Evolutionary conservation across 805 yeast genomes (phyloP), one percentile per base, ranked within the genome.

Genomic region (Zygosaccharomyces rouxii): DNA sequence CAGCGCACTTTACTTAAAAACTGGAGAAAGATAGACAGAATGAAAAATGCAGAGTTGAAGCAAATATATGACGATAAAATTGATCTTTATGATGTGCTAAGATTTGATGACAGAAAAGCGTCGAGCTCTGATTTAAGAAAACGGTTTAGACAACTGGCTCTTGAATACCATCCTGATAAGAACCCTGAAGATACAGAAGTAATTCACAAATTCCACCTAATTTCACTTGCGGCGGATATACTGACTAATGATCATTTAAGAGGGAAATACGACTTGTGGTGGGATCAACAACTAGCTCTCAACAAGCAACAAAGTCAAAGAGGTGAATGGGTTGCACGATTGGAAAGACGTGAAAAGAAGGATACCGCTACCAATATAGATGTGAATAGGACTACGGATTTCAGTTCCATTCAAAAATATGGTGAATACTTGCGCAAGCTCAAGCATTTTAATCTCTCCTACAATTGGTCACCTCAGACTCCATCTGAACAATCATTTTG

Each of bases 41-140:
- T 38, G 21, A 23, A 7, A n/a, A n/a, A 51, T 51, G 54, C 37
- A 49, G 51, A 51, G 22, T 47, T 58, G 11, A 29, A 44, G 5
- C 35, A 35, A 5, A 45, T 48, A 4, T 42, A 49, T 7, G 40
- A 49, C 2, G 46, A 50, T 7, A 41, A 44, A 2, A 26, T 52
- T 6, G 52, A 58, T 28, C 72, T 75, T 44, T 76, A 76, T 59
- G 74, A 71, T 40, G 68, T 74, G 54, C 67, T 76, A 46, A 77
- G 73, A 18, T 70, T 75, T 3, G 43, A 64, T 22, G 71, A 75
- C 31, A 74, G 69, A 54, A 68, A 71, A 53, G 73, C 77, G 16
- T 71, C 73, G 19, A 46, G 37, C 30, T 42, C 43, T 43, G 56
- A 50, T 7, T 48, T 63, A 4, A 52, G 52, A 46, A 58, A 46